These are phyloP conservation scores for Soucietia sequanensis DNA, from an alignment of 805 yeast genomes.

Conservation along the genomic window DNA sequence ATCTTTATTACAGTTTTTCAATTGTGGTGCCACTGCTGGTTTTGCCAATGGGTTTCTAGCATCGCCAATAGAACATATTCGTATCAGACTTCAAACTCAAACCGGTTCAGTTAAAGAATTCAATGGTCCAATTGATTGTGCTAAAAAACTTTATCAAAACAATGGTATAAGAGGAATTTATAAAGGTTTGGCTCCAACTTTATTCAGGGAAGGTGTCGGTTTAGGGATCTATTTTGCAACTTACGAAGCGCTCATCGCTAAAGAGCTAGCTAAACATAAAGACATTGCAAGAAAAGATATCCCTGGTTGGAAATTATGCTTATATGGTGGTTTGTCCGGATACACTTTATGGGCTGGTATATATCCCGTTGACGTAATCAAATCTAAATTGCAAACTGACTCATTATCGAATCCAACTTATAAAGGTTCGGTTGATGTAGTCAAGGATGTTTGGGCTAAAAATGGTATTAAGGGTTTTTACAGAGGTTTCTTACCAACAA, in stretches of 20 bases:
- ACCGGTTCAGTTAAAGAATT: conserved; percentile 52
- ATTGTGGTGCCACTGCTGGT: conserved; percentile 91
- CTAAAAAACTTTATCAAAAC: conserved; percentile 51
- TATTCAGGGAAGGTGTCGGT: conserved; percentile 83
- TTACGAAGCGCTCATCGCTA: conserved; percentile 82
- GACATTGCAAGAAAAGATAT: conserved; percentile 62
- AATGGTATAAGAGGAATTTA: conserved; percentile 63
- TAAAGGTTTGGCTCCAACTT: conserved; percentile 81
- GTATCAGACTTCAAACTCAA: conserved; percentile 92
- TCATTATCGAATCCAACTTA: conserved; percentile 58
- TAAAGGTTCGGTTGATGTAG: conserved; percentile 58
- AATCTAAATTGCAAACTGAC: conserved; percentile 79
- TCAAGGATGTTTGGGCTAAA: conserved; percentile 49
- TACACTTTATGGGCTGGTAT: conserved; percentile 81
- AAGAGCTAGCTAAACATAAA: conserved; percentile 48
- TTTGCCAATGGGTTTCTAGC: conserved; percentile 86
- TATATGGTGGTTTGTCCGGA: conserved; percentile 90
- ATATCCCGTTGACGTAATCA: conserved; percentile 89
- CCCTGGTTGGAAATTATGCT: conserved; percentile 83
- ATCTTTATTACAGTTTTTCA: conserved; percentile 64
- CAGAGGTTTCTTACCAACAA: conserved; percentile 89
- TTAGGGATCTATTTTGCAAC: conserved; percentile 86
- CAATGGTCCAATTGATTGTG: conserved; percentile 74
- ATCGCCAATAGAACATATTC: conserved; percentile 90
- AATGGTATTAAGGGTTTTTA: conserved; percentile 77